Conservation (phyloP, 352 stramenopile genomes). For the Phytopythium litorale region DNA sequence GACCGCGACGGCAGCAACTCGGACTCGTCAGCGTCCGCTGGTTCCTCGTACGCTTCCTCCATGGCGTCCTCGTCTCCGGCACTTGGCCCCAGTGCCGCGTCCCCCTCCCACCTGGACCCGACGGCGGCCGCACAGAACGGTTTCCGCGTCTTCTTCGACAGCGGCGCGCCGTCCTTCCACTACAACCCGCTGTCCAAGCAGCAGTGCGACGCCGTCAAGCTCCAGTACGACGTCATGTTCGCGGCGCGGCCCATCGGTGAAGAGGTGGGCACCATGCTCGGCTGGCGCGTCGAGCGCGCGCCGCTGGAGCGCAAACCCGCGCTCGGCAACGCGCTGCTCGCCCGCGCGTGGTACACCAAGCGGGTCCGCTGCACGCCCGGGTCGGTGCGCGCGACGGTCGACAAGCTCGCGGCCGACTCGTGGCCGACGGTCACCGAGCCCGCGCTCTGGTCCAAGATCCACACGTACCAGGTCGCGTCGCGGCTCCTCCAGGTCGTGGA, state of each 20-base stretch:
- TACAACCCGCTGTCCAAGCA: conserved; percentile 28
- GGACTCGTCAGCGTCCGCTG: conserved; percentile 12
- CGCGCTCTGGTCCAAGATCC: conserved; percentile 27
- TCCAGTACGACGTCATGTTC: conserved; percentile 28
- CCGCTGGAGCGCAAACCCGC: conserved; percentile 10
- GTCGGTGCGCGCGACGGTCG: conserved; percentile 17
- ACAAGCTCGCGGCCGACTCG: conserved; percentile 25
- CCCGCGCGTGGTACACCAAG: conserved; percentile 27
- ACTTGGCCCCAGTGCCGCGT: conserved; percentile 5
- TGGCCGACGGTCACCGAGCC: conserved; percentile 25
- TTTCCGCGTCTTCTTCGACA: conserved; percentile 22
- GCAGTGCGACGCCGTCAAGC: conserved; percentile 20
- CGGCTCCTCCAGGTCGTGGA: conserved; percentile 28
- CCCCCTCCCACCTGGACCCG: conserved; percentile 8
- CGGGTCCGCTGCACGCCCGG: conserved; percentile 26
- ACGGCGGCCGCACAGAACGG: conserved; percentile 11
- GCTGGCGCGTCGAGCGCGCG: conserved; percentile 31
- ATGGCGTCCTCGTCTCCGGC: conserved; percentile 19
- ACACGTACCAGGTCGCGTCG: conserved; percentile 16
- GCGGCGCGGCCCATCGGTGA: conserved; percentile 6
- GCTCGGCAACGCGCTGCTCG: conserved; percentile 15
- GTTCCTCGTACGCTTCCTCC: conserved; percentile 16
- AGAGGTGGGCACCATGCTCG: conserved; percentile 21
- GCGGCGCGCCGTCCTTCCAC: conserved; percentile 29
- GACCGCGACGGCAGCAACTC: conserved; percentile 21